Conservation (phyloP, 495 filamentous ascomycete genomes). For the Daldinia decipiens region DNA sequence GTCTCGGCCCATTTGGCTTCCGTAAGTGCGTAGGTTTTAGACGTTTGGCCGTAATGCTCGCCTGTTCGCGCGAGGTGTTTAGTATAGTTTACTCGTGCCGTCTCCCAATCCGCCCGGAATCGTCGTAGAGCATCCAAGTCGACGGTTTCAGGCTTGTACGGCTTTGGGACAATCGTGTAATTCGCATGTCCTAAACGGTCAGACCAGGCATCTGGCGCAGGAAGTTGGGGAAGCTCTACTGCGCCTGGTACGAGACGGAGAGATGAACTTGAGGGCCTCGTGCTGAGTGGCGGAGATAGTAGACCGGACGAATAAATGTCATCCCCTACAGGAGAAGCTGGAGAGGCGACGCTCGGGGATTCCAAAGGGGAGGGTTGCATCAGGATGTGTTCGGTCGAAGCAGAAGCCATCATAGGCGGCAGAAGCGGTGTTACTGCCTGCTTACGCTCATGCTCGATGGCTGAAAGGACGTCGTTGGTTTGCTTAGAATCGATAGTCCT, state of each 20-base stretch:
- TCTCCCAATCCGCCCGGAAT: slow-evolving; percentile 81
- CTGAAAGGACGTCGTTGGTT: slow-evolving; percentile 58
- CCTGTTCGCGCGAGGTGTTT: slow-evolving; percentile 84
- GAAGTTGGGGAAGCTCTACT: slow-evolving; percentile 60
- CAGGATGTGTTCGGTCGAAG: slow-evolving; percentile 44
- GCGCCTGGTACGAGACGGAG: slow-evolving; percentile 62
- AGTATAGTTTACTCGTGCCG: slow-evolving; percentile 80
- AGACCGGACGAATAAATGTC: slow-evolving; percentile 50
- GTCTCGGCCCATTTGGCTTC: slow-evolving; percentile 85
- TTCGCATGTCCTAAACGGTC: slow-evolving; percentile 88
- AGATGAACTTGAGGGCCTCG: slow-evolving; percentile 80
- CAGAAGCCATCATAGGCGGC: slow-evolving; percentile 77
- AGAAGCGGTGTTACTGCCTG: slow-evolving; percentile 83
- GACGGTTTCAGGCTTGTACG: slow-evolving; percentile 73
- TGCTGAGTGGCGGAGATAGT: slow-evolving; percentile 81
- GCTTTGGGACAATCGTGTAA: slow-evolving; percentile 85
- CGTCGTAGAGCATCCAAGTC: slow-evolving; percentile 68
- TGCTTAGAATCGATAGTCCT: slow-evolving; percentile 68
- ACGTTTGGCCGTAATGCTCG: slow-evolving; percentile 86
- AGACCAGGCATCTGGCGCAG: slow-evolving; percentile 78
- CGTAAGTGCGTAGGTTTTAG: slow-evolving; percentile 82
- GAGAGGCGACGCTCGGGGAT: slow-evolving; percentile 71
- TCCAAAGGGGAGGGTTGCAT: slow-evolving; percentile 79
- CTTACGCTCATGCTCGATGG: slow-evolving; percentile 66
- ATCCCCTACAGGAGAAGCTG: slow-evolving; percentile 36